Conservation (phyloP, 345 rosid genomes). For the Heritiera fomes region DNA sequence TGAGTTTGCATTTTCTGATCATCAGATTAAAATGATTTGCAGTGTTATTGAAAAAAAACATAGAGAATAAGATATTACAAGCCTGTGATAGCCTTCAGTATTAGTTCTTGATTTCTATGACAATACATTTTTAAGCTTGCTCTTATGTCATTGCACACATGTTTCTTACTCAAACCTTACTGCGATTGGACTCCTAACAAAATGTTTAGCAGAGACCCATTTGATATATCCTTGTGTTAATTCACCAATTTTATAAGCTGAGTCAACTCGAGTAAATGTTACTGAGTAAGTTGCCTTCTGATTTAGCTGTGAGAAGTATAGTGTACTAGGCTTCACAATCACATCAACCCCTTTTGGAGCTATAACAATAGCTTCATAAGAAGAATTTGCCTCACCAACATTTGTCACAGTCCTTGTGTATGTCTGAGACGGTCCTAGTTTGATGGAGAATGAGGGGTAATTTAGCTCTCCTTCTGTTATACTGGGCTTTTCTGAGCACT, state of each 20-base stretch:
- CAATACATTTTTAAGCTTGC: conserved; percentile 11
- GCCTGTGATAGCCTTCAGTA: background rate
- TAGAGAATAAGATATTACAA: conserved; percentile 14
- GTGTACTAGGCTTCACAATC: conserved; percentile 36
- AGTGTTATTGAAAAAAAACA: background rate
- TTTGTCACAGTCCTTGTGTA: conserved; percentile 48
- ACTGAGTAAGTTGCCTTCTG: conserved; percentile 36
- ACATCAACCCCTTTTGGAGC: conserved; percentile 40
- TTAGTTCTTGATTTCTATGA: background rate
- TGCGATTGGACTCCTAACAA: conserved; percentile 44
- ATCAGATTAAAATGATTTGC: background rate
- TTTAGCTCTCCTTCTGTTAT: conserved; percentile 37
- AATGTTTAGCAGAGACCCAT: conserved; percentile 39
- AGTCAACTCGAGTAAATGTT: conserved; percentile 26
- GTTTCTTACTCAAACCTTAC: background rate
- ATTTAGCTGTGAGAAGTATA: conserved; percentile 38
- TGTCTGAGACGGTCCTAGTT: conserved; percentile 42
- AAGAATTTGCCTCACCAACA: conserved; percentile 39
- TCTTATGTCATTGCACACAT: background rate
- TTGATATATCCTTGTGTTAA: conserved; percentile 39
- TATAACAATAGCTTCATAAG: conserved; percentile 26
- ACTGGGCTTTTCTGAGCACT: conserved; percentile 23
- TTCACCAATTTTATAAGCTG: conserved; percentile 5
- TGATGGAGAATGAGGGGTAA: conserved; percentile 49
- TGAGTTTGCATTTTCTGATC: background rate